Evolutionary conservation across 768 basidiomycete species (phyloP).

Genomic region (Auricularia auricula-judae): DNA sequence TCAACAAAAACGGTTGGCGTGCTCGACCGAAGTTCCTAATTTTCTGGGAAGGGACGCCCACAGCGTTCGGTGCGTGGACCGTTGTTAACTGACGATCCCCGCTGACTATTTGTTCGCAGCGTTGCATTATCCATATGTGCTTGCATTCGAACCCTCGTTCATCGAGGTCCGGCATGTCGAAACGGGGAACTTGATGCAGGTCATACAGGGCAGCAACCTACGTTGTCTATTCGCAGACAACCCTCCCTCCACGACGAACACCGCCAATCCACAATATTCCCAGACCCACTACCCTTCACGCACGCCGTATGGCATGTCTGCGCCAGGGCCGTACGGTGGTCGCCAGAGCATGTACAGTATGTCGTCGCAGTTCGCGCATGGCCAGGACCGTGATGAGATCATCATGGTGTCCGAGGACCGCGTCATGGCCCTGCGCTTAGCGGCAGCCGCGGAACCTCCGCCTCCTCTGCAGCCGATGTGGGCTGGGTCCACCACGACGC

Average conservation of each 20-base stretch:
- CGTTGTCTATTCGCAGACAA: conserved; percentile 89
- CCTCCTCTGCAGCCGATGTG: not conserved
- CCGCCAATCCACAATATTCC: conserved; percentile 29
- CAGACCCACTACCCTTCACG: conserved; percentile 15
- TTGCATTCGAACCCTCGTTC: conserved; percentile 94
- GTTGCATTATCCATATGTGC: conserved; percentile 89
- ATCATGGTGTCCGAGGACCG: conserved; percentile 85
- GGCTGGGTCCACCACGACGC: not conserved
- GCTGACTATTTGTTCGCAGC: conserved; percentile 35
- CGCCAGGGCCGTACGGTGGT: conserved; percentile 13
- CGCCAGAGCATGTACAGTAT: conserved; percentile 23
- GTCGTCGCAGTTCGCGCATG: conserved; percentile 23
- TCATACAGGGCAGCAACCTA: conserved; percentile 88
- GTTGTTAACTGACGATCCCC: not conserved
- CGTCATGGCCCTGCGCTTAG: conserved; percentile 56
- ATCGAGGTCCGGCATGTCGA: conserved; percentile 95
- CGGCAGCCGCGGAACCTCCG: conserved; percentile 9
- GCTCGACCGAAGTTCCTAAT: conserved; percentile 90
- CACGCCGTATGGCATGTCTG: conserved; percentile 5
- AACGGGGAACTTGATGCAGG: conserved; percentile 82
- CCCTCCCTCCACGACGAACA: conserved; percentile 72
- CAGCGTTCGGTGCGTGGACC: conserved; percentile 71
- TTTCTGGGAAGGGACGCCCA: conserved; percentile 91
- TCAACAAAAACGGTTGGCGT: conserved; percentile 90
- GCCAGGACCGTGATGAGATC: conserved; percentile 50